These are phyloP conservation scores for Blastomyces gilchristii DNA, from an alignment of 2,329 filamentous ascomycete genomes.

Conservation along the genomic window DNA sequence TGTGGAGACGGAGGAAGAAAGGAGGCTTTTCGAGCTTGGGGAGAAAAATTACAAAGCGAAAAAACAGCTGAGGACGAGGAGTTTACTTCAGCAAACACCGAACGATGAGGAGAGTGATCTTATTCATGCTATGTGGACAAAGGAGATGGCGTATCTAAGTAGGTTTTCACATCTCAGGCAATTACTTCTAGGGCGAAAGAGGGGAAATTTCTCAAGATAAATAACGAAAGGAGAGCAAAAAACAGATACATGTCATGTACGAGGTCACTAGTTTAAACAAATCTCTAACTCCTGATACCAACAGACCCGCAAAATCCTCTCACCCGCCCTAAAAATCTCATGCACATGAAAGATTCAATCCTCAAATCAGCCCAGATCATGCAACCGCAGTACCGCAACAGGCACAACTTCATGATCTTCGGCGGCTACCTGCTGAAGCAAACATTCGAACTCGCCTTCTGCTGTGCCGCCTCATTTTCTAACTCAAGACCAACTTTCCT, in stretches of 20 bases:
- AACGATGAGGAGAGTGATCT: conserved; percentile 61
- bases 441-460: conserved; percentile 67
- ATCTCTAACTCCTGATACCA: neutral
- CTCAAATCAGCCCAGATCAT: conserved; percentile 61
- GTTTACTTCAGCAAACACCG: conserved; percentile 56
- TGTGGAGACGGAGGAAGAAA: conserved; percentile 55
- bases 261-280: neutral
- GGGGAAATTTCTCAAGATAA: neutral
- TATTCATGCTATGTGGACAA: conserved; percentile 64
- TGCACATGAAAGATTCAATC: conserved; percentile 53
- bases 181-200: neutral
- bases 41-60: conserved; percentile 58
- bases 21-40: conserved; percentile 51
- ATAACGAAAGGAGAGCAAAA: neutral
- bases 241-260: neutral
- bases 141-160: conserved; percentile 54
- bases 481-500: conserved; percentile 61
- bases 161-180: conserved; percentile 15
- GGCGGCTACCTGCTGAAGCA: conserved; percentile 65
- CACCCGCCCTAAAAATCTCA: conserved; percentile 47
- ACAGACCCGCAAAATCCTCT: conserved; percentile 46
- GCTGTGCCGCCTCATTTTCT: conserved; percentile 60
- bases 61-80: conserved; percentile 50
- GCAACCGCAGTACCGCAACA: conserved; percentile 61
- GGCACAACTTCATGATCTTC: conserved; percentile 70